Base-by-base conservation (phyloP, 352 stramenopile genomes). In the Globisporangium takayamanum region DNA sequence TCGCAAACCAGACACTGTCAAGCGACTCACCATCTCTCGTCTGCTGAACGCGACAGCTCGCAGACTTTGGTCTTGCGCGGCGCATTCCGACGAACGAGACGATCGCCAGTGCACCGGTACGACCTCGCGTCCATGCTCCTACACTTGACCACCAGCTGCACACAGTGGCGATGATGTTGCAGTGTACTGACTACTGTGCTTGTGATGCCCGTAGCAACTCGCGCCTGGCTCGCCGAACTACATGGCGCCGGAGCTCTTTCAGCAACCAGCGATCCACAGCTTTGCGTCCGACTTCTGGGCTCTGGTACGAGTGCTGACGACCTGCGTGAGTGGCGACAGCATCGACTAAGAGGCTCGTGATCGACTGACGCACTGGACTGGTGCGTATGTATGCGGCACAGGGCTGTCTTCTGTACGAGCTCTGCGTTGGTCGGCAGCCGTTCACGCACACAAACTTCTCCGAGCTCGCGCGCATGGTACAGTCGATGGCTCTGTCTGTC, bases 191-290 rank as follows among this genome's bases (percentile, higher is more conserved):
- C 8, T 14, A n/a, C 7, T 16, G 45, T 15, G 22, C 7, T 8
- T 42, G 12, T 45, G 25, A 12, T 33, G 45, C 22, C n/a, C 20
- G n/a, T 25, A 41, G 22, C 45, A 88, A 73, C 68, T 91, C 53
- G 71, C 68, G 15, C 71, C 78, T 37, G 90, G 89, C 6, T 94
- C 84, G 4, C 88, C 88, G 0, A 87, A 88, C 57, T 98, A 97
- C 66, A 97, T 97, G 89, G 89, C 92, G 1, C 90, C 92, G 0
- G 92, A 98, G 57, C 70, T 98, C 30, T 97, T 97, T 60, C 76
- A 89, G 7, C 72, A 90, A 20, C 70, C 82, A 18, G 76, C 77
- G 30, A 68, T 95, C 4, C 85, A 96, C 66, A 96, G 83, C 55
- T 97, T 96, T 63, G 89, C 85, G 25, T 96, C 87, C 12, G 92